Conservation (phyloP, 306 rosid genomes). For the Sesbania bispinosa region DNA sequence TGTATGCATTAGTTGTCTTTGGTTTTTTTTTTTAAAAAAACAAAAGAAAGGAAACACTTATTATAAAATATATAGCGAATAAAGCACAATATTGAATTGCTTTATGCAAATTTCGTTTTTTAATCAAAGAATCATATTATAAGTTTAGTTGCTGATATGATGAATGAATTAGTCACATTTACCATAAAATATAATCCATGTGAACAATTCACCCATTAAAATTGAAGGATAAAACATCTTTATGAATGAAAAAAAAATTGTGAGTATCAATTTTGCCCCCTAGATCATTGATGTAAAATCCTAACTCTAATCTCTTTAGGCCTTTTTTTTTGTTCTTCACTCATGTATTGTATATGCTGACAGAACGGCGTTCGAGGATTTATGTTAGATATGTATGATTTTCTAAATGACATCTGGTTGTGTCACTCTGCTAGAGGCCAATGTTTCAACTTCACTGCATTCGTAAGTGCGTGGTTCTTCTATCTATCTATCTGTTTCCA, state of each 20-base stretch:
- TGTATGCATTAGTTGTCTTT: constrained; percentile 15
- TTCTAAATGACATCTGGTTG: constrained; percentile 65
- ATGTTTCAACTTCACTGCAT: constrained; percentile 72
- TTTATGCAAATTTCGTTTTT: not conserved
- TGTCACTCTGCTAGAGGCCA: constrained; percentile 70
- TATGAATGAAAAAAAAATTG: not conserved
- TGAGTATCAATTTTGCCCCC: not conserved
- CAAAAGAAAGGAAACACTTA: not conserved
- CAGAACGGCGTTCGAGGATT: constrained; percentile 92
- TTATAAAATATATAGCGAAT: not conserved
- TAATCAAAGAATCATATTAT: not conserved
- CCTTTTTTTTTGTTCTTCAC: not conserved
- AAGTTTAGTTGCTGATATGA: not conserved
- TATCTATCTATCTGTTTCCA: not conserved
- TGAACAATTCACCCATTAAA: not conserved
- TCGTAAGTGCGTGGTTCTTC: constrained; percentile 59
- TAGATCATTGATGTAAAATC: not conserved
- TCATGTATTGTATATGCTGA: not conserved
- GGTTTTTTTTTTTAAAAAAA: not conserved
- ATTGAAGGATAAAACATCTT: not conserved
- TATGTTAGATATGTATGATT: constrained; percentile 95
- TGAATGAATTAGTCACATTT: not conserved
- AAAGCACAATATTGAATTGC: not conserved
- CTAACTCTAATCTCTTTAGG: not conserved
- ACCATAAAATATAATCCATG: not conserved